A percentile compares a stretch with the other conserved stretches of the same genome.
phyloP scores from a whole-genome alignment of 148 eudicot species.

The Rhododendron simsii region DNA sequence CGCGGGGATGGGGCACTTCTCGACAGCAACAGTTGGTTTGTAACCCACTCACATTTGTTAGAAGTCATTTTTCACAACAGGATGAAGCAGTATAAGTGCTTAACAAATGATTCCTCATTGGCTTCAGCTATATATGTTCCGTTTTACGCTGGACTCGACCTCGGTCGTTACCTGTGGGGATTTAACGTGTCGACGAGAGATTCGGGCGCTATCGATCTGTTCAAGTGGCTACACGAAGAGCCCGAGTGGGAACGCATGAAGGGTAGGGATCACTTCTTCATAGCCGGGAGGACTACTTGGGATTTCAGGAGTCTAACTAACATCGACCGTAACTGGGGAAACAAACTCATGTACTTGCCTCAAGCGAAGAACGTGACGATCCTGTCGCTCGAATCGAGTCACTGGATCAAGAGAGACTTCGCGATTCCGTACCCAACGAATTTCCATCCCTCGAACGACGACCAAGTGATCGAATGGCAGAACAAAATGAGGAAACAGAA shows the following conservation, averaged over 20 bases:
- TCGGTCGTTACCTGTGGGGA: constrained; percentile 25
- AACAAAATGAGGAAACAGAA: constrained; percentile 19
- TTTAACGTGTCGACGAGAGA: constrained; percentile 19
- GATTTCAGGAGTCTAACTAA: constrained; percentile 27
- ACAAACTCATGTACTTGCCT: constrained; percentile 26
- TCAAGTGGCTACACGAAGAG: constrained; percentile 23
- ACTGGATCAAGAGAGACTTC: constrained; percentile 24
- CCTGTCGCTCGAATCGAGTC: constrained; percentile 31
- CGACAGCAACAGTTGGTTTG: constrained; percentile 30
- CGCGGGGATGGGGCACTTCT: constrained; percentile 29
- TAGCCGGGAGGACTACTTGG: constrained; percentile 39
- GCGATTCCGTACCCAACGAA: constrained; percentile 46
- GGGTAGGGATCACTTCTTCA: constrained; percentile 39
- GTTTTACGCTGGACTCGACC: constrained; percentile 38
- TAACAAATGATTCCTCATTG: constrained; percentile 25
- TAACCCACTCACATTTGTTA: constrained; percentile 40
- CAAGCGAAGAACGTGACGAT: constrained; percentile 33
- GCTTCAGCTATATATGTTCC: constrained; percentile 45
- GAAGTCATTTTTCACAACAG: constrained; percentile 52
- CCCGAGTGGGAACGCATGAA: constrained; percentile 33
- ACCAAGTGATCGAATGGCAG: constrained; percentile 36
- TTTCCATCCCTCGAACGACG: constrained; percentile 36
- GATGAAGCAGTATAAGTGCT: constrained; percentile 37
- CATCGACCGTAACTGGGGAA: constrained; percentile 29
- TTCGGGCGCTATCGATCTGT: constrained; percentile 11